phyloP scores from a whole-genome alignment of 345 rosid species.

The Populus nigra region DNA sequence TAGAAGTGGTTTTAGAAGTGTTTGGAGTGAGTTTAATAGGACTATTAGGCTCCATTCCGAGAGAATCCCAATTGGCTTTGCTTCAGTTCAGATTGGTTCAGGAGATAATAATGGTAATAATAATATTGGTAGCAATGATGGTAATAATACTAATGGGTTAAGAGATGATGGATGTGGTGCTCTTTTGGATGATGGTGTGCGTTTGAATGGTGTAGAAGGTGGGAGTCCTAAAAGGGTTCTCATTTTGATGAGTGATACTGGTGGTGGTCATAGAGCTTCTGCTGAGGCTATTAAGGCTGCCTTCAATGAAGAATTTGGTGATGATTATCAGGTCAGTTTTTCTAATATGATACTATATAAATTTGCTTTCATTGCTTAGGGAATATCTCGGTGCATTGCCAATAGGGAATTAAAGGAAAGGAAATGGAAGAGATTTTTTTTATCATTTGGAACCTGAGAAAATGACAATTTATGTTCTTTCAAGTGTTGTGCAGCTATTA shows the following conservation, averaged over 20 bases:
- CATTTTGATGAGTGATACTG: slow-evolving; percentile 99
- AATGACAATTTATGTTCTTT: neutral
- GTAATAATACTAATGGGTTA: slow-evolving; percentile 28
- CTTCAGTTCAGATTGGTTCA: slow-evolving; percentile 54
- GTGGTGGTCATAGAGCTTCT: slow-evolving; percentile 98
- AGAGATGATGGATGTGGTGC: slow-evolving; percentile 51
- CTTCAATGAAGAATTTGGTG: slow-evolving; percentile 76
- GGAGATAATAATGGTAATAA: slow-evolving; percentile 31
- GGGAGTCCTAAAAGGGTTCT: slow-evolving; percentile 70
- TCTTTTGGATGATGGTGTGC: slow-evolving; percentile 57
- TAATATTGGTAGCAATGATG: slow-evolving; percentile 7
- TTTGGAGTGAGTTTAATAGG: slow-evolving; percentile 64
- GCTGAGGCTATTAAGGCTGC: slow-evolving; percentile 97
- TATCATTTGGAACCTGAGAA: neutral
- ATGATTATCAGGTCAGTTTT: slow-evolving; percentile 81
- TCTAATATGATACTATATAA: neutral
- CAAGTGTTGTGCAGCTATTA: neutral
- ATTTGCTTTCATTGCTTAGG: neutral
- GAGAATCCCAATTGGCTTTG: slow-evolving; percentile 78
- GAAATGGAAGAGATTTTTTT: neutral
- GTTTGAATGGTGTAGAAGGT: slow-evolving; percentile 47
- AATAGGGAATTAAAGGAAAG: slow-evolving; percentile 10
- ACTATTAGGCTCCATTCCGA: slow-evolving; percentile 64
- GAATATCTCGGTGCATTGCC: neutral
- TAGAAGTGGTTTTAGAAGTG: slow-evolving; percentile 36